Conservation (phyloP, 371 early-diverging fungal species). For the Neoconidiobolus thromboides region DNA sequence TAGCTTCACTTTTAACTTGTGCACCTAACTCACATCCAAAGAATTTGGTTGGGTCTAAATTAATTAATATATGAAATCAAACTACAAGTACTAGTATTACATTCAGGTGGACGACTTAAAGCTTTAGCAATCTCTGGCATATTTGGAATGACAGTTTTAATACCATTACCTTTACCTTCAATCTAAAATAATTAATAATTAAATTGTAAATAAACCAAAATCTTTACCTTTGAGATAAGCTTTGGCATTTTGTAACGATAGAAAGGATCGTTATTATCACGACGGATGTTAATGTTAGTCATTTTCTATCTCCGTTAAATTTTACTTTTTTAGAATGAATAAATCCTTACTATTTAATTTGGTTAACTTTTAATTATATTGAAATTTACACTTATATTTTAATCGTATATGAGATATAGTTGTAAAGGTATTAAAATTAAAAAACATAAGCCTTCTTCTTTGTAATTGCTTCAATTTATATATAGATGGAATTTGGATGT, state of each 20-base stretch:
- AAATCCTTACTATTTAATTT: no score
- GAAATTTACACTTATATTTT: no score
- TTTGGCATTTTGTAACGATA: constrained; percentile 99
- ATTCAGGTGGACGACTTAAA: constrained; percentile 78
- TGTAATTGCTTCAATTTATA: no score
- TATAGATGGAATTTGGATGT: no score
- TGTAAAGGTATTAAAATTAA: no score
- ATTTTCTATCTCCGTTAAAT: constrained; percentile 14
- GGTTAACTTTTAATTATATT: no score
- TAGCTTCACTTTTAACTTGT: constrained; percentile 77
- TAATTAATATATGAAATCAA: background rate
- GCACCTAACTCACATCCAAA: constrained; percentile 96
- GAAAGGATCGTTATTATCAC: constrained; percentile 79
- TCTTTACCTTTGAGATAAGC: constrained; percentile 53
- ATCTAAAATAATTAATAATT: constrained; percentile 25
- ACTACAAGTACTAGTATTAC: constrained; percentile 15
- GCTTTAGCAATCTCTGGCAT: constrained; percentile 89
- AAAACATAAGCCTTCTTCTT: no score
- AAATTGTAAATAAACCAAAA: background rate
- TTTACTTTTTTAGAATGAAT: background rate
- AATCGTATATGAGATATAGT: no score
- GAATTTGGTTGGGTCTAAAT: constrained; percentile 66
- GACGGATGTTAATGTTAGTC: constrained; percentile 67
- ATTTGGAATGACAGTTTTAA: constrained; percentile 97
- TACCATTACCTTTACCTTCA: constrained; percentile 98